Base-by-base conservation (phyloP, 495 filamentous ascomycete species). In the Chaetomium cochliodes region DNA sequence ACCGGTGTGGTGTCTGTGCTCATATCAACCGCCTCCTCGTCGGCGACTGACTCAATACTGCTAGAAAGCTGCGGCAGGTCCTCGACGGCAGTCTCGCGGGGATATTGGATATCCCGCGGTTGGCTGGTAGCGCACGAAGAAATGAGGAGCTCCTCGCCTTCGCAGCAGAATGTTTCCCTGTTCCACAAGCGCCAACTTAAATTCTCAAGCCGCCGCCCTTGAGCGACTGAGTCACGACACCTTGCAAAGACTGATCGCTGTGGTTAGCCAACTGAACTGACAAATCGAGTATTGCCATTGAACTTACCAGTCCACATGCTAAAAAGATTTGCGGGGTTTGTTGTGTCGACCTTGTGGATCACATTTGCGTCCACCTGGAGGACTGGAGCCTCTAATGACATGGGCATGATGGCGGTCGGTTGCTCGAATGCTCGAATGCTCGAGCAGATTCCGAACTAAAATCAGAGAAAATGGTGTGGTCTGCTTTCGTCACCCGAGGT, bases 231-330 rank as follows among this genome's bases (percentile, higher is more conserved):
- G 66, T 94, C 91, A 69, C 92, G 90, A 78, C 92, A 96, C 83
- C 92, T 90, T 2, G 92, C 93, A 74, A 99, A 98, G 33, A 98
- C 93, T 96, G 72, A n/a, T n/a, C 30, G 56, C 46, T 39, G 56
- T 62, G 18, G 59, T 66, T 20, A 66, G 63, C 33, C 59, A 58
- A 16, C 30, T 18, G 0, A 12, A 5, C 7, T 13, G 3, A 11
- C 52, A 9, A 4, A 20, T 5, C 11, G 12, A 7, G 25, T 25
- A 3, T 8, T 4, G 59, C 9, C 2, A 12, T 11, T 8, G 12
- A 42, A 83, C 92, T 85, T 80, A 97, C 93, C 92, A 77, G 92
- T 92, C 92, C 93, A 97, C 88, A 98, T 96, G 80, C 92, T 92
- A 77, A 94, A 96, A 44, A 98, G 87, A 71, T 93, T 96, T 78